Evolutionary conservation across 345 rosid species (phyloP), one percentile per base, ranked within the genome.

Genomic region (Anacardium occidentale): DNA sequence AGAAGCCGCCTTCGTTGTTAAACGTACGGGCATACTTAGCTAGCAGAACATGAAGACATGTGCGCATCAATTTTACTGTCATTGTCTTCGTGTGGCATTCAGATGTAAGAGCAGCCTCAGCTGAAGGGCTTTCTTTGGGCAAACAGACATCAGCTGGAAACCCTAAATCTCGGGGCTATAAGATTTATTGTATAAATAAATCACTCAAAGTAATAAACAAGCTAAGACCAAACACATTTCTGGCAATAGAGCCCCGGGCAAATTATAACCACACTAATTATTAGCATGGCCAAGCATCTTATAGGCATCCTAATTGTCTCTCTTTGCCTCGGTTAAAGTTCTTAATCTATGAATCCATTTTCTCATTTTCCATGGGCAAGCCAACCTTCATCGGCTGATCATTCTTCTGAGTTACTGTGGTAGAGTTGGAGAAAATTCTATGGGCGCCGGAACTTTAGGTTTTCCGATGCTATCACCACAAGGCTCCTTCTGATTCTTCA

Each of bases 401-500:
- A 61, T 9, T 21, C 21, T 34, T 63, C 17, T 51, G 51, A 64
- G 66, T 3, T 21, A 24, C 62, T 25, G 34, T 20, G 60, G 54
- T 10, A 45, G 21, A 8, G 69, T 32, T 22, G 6, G 45, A 15
- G 65, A 61, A 20, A 56, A 59, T 54, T 77, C 59, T 6, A 17
- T 1, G 0, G 72, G 18, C 40, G 59, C 51, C 7, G 76, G 45
- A 9, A 52, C 15, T 2, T 55, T 45, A 68, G 82, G 60, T 71
- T 76, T 71, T 17, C 24, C 56, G 25, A 25, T 17, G 76, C 71
- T 75, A 48, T 69, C 76, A 70, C 48, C 22, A 61, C 40, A 64
- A 63, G 73, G 60, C 48, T 59, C 60, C 42, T 42, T 72, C 22
- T 48, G 66, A 57, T 58, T 64, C 77, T 61, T 68, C 18, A 44